Evolutionary conservation across 176 grass and related monocot genomes (phyloP).

Genomic region (Triticum dicoccoides): DNA sequence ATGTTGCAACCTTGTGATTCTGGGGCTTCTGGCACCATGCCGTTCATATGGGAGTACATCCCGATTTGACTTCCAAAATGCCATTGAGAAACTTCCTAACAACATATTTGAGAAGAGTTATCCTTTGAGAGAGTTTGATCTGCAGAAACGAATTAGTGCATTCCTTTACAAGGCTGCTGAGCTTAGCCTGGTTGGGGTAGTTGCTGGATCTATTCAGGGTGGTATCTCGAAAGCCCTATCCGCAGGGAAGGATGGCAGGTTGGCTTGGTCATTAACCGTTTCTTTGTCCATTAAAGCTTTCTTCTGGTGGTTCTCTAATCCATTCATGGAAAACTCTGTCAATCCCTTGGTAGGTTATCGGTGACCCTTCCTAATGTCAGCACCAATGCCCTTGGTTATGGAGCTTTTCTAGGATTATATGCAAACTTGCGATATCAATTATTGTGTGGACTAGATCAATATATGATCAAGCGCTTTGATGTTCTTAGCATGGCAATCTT

Average conservation of each 20-base stretch:
- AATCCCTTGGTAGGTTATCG: constrained; percentile 61
- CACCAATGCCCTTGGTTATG: constrained; percentile 85
- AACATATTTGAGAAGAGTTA: constrained; percentile 97
- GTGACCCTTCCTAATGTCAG: constrained; percentile 70
- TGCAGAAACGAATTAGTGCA: constrained; percentile 69
- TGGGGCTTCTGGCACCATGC: constrained; percentile 89
- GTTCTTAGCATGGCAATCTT: constrained; percentile 86
- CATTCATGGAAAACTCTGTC: constrained; percentile 7
- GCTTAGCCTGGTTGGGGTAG: constrained; percentile 75
- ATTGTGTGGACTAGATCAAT: constrained; percentile 74
- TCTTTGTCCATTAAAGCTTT: constrained; percentile 24
- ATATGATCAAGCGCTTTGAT: constrained; percentile 78
- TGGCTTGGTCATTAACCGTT: constrained; percentile 12
- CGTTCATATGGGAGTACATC: constrained; percentile 97
- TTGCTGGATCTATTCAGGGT: constrained; percentile 77
- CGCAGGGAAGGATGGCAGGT: constrained; percentile 70
- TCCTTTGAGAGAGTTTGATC: constrained; percentile 92
- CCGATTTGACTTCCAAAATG: constrained; percentile 77
- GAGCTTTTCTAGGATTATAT: constrained; percentile 92
- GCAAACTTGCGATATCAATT: constrained; percentile 88
- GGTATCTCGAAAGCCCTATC: constrained; percentile 62
- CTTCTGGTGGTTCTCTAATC: constrained; percentile 16
- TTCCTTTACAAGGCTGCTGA: constrained; percentile 92
- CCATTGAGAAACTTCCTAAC: constrained; percentile 98
- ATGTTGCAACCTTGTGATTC: constrained; percentile 82